Evolutionary conservation across 2,329 filamentous ascomycete genomes (phyloP), one percentile per base, ranked within the genome.

Genomic region (Colletotrichum sp.): DNA sequence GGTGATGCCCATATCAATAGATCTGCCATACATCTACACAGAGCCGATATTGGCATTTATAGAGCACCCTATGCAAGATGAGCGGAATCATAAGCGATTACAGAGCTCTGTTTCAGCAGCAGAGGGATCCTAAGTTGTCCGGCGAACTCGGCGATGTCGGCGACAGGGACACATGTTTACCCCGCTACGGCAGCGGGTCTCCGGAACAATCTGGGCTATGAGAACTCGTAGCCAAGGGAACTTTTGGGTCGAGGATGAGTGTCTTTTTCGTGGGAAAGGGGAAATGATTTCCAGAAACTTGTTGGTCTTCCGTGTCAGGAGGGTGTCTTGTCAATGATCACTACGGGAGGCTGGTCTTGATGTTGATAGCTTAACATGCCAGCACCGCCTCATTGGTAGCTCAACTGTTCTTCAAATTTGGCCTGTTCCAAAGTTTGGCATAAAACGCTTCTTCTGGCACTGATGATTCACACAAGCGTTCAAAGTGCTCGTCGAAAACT

Each of bases 401-500:
- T 36, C 15, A 36, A 34, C 32, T 13, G 32, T 8, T 29, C 27
- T 29, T 29, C 27, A 29, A 29, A 29, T 29, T 29, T 6, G 27
- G 27, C 7, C 27, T 29, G 7, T 29, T 6, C 5, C 27, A 29
- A 29, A 29, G 27, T 2, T 29, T 29, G 27, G 6, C 27, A 29
- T 29, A 29, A 29, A 6, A 29, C 27, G 27, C 27, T 29, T 29
- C 27, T 29, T 29, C 27, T 29, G 27, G 27, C 27, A 29, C 27
- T 29, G 27, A 29, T 29, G 6, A 6, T 22, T 22, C n/a, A 52
- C n/a, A 13, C n/a, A 52, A 52, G 11, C 11, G 3, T 52, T 22
- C 44, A 52, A 0, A 52, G 44, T 13, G 0, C 44, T 52, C 44
- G 44, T 52, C 44, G 1, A 1, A 0, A 6, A 1, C 5, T 0